phyloP scores from a whole-genome alignment of 495 filamentous ascomycete species.

The Delitschia confertaspora region DNA sequence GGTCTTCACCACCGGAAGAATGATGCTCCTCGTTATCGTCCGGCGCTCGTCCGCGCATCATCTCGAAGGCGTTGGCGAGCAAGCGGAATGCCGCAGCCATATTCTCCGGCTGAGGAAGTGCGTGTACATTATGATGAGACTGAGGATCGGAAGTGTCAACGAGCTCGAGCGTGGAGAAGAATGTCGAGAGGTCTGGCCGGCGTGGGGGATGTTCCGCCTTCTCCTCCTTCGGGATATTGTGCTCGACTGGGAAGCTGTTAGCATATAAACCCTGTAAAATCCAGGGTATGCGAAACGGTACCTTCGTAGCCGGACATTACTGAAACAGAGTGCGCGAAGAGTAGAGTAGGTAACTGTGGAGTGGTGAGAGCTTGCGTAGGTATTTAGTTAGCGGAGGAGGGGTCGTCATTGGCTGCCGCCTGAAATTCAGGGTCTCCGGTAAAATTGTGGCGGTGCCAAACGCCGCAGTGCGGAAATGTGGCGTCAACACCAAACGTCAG shows the following conservation, averaged over 20 bases:
- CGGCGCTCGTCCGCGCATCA: slow-evolving; percentile 32
- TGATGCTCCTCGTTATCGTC: slow-evolving; percentile 8
- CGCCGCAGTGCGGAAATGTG: no score
- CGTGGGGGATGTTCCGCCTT: slow-evolving; percentile 37
- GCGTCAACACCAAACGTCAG: no score
- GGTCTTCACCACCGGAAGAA: slow-evolving; percentile 36
- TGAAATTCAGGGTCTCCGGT: no score
- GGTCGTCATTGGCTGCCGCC: slow-evolving; percentile 7
- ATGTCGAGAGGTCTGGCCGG: slow-evolving; percentile 78
- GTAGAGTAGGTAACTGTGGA: neutral
- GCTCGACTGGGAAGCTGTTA: slow-evolving; percentile 58
- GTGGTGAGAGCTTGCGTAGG: neutral
- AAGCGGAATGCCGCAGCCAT: slow-evolving; percentile 53
- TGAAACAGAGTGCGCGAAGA: neutral
- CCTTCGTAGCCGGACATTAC: no score
- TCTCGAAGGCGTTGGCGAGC: slow-evolving; percentile 50
- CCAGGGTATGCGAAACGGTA: no score
- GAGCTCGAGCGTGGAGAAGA: slow-evolving; percentile 68
- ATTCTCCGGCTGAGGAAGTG: slow-evolving; percentile 64
- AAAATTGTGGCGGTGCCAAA: no score
- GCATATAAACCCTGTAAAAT: no score
- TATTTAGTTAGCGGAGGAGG: neutral
- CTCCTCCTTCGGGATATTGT: slow-evolving; percentile 51
- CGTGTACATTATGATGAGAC: slow-evolving; percentile 49
- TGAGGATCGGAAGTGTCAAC: slow-evolving; percentile 44